These are phyloP conservation scores for Trichophyton mentagrophytes DNA, from an alignment of 2,329 filamentous ascomycete genomes.

Conservation along the genomic window DNA sequence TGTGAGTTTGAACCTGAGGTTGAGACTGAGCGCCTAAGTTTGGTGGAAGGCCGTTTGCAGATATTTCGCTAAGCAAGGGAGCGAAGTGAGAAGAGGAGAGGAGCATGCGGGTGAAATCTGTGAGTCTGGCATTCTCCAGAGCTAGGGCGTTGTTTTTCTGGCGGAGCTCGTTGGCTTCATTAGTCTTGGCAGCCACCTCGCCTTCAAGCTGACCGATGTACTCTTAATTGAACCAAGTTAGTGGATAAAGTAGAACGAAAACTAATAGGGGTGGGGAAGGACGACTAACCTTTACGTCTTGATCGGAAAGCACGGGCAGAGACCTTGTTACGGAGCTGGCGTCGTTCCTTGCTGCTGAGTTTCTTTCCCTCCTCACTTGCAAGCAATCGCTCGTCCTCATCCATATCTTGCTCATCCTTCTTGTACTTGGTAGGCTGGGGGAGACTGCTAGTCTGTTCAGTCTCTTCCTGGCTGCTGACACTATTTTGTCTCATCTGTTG, in stretches of 20 bases:
- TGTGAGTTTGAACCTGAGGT: conserved; percentile 16
- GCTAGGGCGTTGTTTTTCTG: conserved; percentile 66
- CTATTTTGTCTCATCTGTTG: conserved; percentile 80
- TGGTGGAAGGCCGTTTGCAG: conserved; percentile 42
- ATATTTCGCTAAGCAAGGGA: conserved; percentile 61
- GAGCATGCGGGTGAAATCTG: conserved; percentile 67
- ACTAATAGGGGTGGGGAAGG: conserved; percentile 8
- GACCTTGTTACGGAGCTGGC: conserved; percentile 97
- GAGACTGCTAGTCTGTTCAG: conserved; percentile 30
- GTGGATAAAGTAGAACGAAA: conserved; percentile 17
- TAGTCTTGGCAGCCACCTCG: conserved; percentile 72
- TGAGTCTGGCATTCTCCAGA: conserved; percentile 73
- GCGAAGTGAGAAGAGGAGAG: conserved; percentile 71
- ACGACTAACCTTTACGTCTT: conserved; percentile 74
- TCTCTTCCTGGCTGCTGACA: conserved; percentile 42
- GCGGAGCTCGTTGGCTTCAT: conserved; percentile 70
- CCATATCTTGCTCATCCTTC: conserved; percentile 98
- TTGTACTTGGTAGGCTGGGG: conserved; percentile 59
- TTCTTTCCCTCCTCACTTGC: conserved; percentile 99
- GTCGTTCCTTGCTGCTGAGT: conserved; percentile 91
- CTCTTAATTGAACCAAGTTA: conserved; percentile 55
- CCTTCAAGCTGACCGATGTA: conserved; percentile 91
- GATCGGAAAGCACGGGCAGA: conserved; percentile 95
- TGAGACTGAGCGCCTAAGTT: conserved; percentile 23
- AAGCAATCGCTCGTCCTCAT: conserved; percentile 84